phyloP scores from a whole-genome alignment of 2,329 filamentous ascomycete genomes.

The Arthroderma sp. region DNA sequence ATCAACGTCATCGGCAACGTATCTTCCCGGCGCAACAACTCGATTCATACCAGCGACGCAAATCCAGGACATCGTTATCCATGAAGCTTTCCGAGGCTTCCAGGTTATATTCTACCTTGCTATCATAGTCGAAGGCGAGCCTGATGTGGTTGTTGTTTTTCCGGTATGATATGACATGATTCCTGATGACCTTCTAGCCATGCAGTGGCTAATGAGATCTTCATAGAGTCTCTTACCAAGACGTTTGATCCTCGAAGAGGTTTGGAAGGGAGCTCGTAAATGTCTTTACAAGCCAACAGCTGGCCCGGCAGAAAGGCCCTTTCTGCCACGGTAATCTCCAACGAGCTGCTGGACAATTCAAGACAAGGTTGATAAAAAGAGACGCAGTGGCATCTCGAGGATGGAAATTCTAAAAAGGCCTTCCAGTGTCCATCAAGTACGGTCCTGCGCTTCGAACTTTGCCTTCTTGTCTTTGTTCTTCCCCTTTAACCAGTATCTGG shows the following conservation, averaged over 20 bases:
- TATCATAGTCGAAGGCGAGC: conserved; percentile 79
- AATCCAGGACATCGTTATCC: conserved; percentile 86
- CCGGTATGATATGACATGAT: conserved; percentile 39
- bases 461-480: conserved; percentile 3
- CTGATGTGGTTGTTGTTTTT: conserved; percentile 88
- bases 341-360: too few relatives aligned
- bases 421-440: too few relatives aligned
- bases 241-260: conserved; percentile 63
- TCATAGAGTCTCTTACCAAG: conserved; percentile 53
- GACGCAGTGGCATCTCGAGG: too few relatives aligned
- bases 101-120: conserved; percentile 81
- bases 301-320: neutral
- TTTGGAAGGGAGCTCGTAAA: conserved; percentile 74
- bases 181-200: neutral
- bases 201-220: conserved; percentile 4
- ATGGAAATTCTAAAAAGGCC: too few relatives aligned
- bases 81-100: conserved; percentile 88
- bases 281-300: conserved; percentile 59
- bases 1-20: conserved; percentile 54
- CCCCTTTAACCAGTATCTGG: conserved; percentile 34
- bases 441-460: too few relatives aligned
- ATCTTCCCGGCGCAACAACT: conserved; percentile 50
- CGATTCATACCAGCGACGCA: conserved; percentile 79
- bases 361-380: too few relatives aligned
- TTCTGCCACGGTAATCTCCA: neutral